Conservation (phyloP, 1,284 basidiomycete genomes). For the Jaminaea rosea region DNA sequence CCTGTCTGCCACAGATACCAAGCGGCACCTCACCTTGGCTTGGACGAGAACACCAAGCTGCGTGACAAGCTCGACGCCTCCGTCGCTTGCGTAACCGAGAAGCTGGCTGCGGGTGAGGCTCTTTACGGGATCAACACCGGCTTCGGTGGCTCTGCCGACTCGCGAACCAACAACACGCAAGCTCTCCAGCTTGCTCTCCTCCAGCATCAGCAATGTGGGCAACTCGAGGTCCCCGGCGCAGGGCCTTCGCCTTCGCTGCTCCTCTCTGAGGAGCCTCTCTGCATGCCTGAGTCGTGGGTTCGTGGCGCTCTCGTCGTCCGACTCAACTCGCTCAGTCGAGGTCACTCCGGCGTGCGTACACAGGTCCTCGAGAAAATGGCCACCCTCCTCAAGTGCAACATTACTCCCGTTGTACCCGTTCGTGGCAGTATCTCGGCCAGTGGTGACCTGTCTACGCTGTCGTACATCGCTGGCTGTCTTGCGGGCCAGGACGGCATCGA, state of each 20-base stretch:
- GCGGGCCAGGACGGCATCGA: conserved; percentile 30
- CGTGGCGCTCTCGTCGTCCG: conserved; percentile 77
- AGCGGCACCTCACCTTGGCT: conserved; percentile 78
- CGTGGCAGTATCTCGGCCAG: conserved; percentile 73
- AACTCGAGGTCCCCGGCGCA: conserved; percentile 22
- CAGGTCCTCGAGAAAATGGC: conserved; percentile 69
- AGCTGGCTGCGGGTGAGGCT: conserved; percentile 63
- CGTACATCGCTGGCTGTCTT: conserved; percentile 59
- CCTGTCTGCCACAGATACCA: conserved; percentile 84
- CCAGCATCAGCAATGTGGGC: conserved; percentile 38
- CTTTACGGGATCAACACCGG: conserved; percentile 21
- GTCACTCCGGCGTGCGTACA: conserved; percentile 73
- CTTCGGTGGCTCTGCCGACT: conserved; percentile 37
- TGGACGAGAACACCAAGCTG: conserved; percentile 61
- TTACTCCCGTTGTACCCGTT: conserved; percentile 70
- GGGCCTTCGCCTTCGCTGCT: conserved; percentile 10
- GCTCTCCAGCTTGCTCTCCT: conserved; percentile 36
- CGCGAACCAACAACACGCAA: conserved; percentile 28
- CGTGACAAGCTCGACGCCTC: conserved; percentile 85
- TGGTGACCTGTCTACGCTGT: conserved; percentile 51
- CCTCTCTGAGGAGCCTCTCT: conserved; percentile 11
- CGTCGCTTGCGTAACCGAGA: conserved; percentile 62
- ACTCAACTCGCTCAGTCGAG: conserved; percentile 60
- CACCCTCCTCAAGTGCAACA: conserved; percentile 57
- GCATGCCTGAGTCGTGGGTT: conserved; percentile 66